A percentile compares a stretch with the other conserved stretches of the same genome.
Evolutionary conservation across 1,139 yeast genomes (phyloP).

Genomic region (Magnusiomyces suaveolens): DNA sequence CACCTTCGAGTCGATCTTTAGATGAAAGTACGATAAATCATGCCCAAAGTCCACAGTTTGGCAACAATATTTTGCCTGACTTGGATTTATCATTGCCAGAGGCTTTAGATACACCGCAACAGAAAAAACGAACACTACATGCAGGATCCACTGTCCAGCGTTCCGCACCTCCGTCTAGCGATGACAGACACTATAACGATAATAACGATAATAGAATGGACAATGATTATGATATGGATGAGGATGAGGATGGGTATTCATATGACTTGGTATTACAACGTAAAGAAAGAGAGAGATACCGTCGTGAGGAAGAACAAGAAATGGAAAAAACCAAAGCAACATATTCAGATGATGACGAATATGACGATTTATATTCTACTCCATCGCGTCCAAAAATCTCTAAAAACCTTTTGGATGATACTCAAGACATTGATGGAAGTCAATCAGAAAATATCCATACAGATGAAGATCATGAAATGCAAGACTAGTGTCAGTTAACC

Average conservation of each 20-base stretch:
- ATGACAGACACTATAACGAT: background rate
- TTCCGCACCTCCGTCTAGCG: background rate
- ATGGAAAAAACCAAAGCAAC: background rate
- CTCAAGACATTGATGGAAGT: background rate
- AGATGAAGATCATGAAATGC: background rate
- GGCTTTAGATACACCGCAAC: background rate
- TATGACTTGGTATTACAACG: background rate
- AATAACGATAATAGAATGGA: background rate
- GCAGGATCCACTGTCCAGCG: background rate
- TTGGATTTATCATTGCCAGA: background rate
- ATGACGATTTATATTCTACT: slow-evolving; percentile 5
- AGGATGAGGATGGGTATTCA: background rate
- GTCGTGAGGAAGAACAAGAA: background rate
- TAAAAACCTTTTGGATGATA: background rate
- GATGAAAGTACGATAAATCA: background rate
- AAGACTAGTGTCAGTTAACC: background rate
- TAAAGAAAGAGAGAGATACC: background rate
- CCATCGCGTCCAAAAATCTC: background rate
- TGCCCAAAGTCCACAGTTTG: background rate
- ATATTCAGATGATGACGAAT: slow-evolving; percentile 12
- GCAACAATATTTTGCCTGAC: background rate
- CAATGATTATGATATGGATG: slow-evolving; percentile 10
- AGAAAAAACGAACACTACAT: background rate
- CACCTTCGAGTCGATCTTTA: background rate
- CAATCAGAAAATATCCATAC: background rate